Evolutionary conservation across 352 stramenopile species (phyloP), one percentile per base, ranked within the genome.

Genomic region (Globisporangium polare): DNA sequence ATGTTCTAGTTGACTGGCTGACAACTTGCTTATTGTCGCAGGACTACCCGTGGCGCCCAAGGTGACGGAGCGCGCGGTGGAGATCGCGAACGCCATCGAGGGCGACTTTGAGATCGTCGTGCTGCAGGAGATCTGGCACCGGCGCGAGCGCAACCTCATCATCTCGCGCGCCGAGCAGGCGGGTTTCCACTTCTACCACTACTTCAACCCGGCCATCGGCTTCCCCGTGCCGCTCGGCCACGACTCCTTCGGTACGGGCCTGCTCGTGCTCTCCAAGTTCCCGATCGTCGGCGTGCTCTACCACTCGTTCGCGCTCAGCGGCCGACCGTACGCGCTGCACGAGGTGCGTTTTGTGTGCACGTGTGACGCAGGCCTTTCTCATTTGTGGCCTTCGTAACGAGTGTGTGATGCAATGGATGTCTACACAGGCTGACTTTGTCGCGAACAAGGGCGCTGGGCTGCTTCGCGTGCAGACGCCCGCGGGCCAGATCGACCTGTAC

Each of bases 121-220:
- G 53, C 65, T 93, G 55, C 84, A 93, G 58, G 84, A 93, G 63
- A 88, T 93, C 41, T 93, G 84, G 84, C 84, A 93, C 59, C 67
- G 82, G 20, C 84, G 84, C 61, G 84, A 93, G 69, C 83, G 83
- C 42, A 85, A 88, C 66, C 70, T 90, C 27, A 71, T 93, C 65
- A 78, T 93, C 58, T 52, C 68, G 33, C 75, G 75, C 56, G 84
- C 81, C 9, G 66, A 88, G 59, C 58, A 80, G 31, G 74, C 65
- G 5, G 84, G 84, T 0, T 88, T 89, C 63, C 60, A 77, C 43
- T 93, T 86, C 65, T 90, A 90, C 68, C 84, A 93, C 70, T 93
- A 93, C 74, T 93, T 93, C 51, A 86, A 90, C 61, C 68, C 84
- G 42, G 80, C 81, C 5, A 82, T 91, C 37, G 84, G 84, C 9